Conservation (phyloP, 2,329 filamentous ascomycete genomes). For the Ophiostoma ulmi region DNA sequence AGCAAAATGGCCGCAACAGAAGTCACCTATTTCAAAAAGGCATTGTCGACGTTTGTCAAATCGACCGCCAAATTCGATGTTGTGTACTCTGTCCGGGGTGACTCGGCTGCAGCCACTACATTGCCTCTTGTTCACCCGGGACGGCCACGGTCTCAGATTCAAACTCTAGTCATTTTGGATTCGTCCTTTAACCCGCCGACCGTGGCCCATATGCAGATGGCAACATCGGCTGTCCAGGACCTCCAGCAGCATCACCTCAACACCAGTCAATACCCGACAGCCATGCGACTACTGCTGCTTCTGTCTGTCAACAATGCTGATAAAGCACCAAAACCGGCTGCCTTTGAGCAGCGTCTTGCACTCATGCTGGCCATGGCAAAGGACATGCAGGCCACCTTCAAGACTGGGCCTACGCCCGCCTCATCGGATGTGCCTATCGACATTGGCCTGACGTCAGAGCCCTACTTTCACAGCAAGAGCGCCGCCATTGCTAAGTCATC, state of each 20-base stretch:
- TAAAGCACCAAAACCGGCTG: slow-evolving; percentile 61
- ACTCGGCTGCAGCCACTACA: slow-evolving; percentile 33
- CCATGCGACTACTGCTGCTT: slow-evolving; percentile 50
- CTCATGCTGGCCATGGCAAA: slow-evolving; percentile 67
- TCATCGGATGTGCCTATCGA: slow-evolving; percentile 28
- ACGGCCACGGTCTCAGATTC: slow-evolving; percentile 15
- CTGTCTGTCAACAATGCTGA: slow-evolving; percentile 62
- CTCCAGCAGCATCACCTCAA: slow-evolving; percentile 19
- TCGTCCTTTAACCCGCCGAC: slow-evolving; percentile 67
- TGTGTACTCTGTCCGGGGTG: slow-evolving; percentile 33
- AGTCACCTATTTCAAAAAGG: slow-evolving; percentile 41
- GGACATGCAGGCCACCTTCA: slow-evolving; percentile 42
- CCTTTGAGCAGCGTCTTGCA: slow-evolving; percentile 60
- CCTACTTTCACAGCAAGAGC: slow-evolving; percentile 71
- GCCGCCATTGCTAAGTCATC: slow-evolving; percentile 47
- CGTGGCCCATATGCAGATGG: slow-evolving; percentile 55
- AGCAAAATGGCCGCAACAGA: slow-evolving; percentile 17
- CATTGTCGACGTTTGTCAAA: slow-evolving; percentile 42
- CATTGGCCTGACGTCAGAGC: slow-evolving; percentile 63
- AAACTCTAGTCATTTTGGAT: slow-evolving; percentile 53
- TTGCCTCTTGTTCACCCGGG: slow-evolving; percentile 16
- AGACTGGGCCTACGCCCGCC: neutral
- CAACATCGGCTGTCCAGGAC: slow-evolving; percentile 41
- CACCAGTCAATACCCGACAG: slow-evolving; percentile 3
- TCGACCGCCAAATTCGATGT: slow-evolving; percentile 43